phyloP scores from a whole-genome alignment of 805 yeast genomes.

The Yarrowia sp. region DNA sequence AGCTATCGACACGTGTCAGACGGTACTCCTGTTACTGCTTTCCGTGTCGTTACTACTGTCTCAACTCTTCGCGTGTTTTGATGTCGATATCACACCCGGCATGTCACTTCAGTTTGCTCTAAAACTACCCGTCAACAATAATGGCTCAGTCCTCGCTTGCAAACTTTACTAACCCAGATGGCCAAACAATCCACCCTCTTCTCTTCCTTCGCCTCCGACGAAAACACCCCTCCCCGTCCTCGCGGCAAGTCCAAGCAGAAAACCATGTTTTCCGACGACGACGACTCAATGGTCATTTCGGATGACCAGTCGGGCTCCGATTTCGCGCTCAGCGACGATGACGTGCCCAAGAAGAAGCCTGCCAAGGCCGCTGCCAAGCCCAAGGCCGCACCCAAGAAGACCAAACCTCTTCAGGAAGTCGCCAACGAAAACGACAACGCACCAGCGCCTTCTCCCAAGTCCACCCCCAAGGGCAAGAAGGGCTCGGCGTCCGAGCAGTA shows the following conservation, averaged over 20 bases:
- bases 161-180: slow-evolving; percentile 19
- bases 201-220: neutral
- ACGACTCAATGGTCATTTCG: slow-evolving; percentile 6
- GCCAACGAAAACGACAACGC: neutral
- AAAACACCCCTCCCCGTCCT: slow-evolving; percentile 1
- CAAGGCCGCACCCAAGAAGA: neutral
- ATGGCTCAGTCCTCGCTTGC: no score
- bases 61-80: no score
- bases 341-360: neutral
- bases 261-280: slow-evolving; percentile 3
- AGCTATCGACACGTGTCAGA: no score
- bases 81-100: no score
- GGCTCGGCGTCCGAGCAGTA: slow-evolving; percentile 65
- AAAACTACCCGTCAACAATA: no score
- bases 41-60: no score
- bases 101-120: no score
- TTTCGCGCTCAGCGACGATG: neutral
- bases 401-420: slow-evolving; percentile 12
- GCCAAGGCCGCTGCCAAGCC: neutral
- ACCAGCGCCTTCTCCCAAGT: neutral
- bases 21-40: no score
- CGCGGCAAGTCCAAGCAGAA: neutral
- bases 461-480: neutral
- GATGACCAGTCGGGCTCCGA: neutral
- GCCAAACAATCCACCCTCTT: slow-evolving; percentile 7